Conservation (phyloP, 2,329 filamentous ascomycete genomes). For the Madurella mycetomatis region DNA sequence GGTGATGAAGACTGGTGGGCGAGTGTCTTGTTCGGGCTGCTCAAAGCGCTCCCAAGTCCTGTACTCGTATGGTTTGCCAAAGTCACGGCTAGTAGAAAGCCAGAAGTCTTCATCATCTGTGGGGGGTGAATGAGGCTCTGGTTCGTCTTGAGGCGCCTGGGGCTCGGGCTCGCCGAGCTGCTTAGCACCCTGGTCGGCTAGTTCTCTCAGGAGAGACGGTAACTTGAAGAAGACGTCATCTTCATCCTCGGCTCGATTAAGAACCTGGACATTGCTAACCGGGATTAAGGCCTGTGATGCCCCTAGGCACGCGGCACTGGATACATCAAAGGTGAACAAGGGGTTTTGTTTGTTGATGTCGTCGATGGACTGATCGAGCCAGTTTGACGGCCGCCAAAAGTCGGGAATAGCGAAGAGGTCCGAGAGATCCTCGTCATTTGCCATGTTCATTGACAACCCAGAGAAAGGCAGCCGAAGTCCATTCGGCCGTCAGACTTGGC, state of each 20-base stretch:
- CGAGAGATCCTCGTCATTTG: conserved; percentile 41
- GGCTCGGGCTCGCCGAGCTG: neutral
- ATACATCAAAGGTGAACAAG: conserved; percentile 43
- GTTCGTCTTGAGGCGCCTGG: conserved; percentile 3
- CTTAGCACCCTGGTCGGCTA: conserved; percentile 7
- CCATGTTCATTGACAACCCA: conserved; percentile 28
- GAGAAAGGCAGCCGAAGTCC: neutral
- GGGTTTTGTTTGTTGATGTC: conserved; percentile 25
- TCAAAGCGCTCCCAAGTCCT: conserved; percentile 69
- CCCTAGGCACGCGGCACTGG: conserved; percentile 24
- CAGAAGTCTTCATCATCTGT: conserved; percentile 42
- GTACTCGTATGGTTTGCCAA: conserved; percentile 39
- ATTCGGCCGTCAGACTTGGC: neutral
- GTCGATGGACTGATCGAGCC: conserved; percentile 34
- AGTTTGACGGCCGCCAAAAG: conserved; percentile 53
- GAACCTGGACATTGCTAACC: neutral
- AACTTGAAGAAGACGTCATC: conserved; percentile 42
- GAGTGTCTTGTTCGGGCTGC: conserved; percentile 35
- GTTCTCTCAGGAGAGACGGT: conserved; percentile 30
- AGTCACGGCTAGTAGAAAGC: conserved; percentile 37
- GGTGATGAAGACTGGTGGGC: conserved; percentile 52
- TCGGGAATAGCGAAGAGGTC: conserved; percentile 61
- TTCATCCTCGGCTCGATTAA: neutral
- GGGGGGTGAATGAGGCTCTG: neutral
- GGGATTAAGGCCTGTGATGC: neutral